Base-by-base conservation (phyloP, 768 basidiomycete genomes). In the Pholiota conissans region DNA sequence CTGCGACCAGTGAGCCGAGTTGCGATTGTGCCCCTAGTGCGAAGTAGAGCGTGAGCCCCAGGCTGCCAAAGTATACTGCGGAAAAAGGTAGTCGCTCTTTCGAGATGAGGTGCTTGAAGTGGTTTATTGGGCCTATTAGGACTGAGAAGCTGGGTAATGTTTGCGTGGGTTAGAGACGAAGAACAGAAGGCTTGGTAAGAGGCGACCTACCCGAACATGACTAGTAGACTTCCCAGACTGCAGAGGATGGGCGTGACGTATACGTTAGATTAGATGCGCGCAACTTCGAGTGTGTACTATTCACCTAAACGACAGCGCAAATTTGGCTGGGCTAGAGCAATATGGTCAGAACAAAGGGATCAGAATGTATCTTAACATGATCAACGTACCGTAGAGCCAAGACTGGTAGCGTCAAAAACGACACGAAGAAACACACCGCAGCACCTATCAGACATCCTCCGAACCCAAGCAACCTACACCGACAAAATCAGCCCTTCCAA, bases 11-110 rank as follows among this genome's bases (percentile, higher is more conserved):
- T 0, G 93, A 95, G 7, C 93, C 93, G 27, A 99, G 61, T 59
- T 93, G 94, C 18, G 94, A 94, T 48, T 89, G 85, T 11, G 81
- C 79, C 45, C 89, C 93, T 29, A 99, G 78, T 1, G 95, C 86
- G 69, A 97, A 96, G 71, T 94, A 96, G 11, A 98, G 79, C 1
- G 97, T 98, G 11, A 95, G 79, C 13, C 81, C 89, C 2, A 98
- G 77, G 55, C 91, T 93, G 26, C 77, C 75, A 62, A 99, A 84
- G 73, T 98, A 99, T 5, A 94, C 81, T 30, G 79, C 66, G 22
- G 90, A 87, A 74, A 96, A 95, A 0, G 92, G 92, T 14, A 96
- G 79, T 27, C 93, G 84, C 66, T 95, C 92, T 70, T 81, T 81
- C 3, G 93, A 89, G 26, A 89, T 58, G 52, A 93, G 80, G 67